Evolutionary conservation across 176 grass and related monocot species (phyloP), one percentile per base, ranked within the genome.

Genomic region (Carex parvula): DNA sequence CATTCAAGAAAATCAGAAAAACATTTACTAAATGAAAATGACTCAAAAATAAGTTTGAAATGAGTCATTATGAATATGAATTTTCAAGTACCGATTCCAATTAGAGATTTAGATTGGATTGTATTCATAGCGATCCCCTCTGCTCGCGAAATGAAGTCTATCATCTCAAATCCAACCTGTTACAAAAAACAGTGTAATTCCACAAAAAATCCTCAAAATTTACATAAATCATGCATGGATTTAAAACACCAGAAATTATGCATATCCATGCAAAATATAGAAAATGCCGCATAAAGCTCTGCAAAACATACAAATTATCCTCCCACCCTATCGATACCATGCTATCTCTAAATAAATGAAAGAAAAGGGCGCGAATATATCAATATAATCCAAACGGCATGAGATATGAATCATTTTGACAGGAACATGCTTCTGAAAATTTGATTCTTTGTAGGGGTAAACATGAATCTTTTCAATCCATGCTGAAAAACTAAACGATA

Each of bases 91-190:
- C 91, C 97, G 69, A 99, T 84, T 89, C 93, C 97, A 66, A 99
- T 85, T 64, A 99, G 81, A 5, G 91, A 89, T 79, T 95, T 95
- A 35, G 89, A 94, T 86, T 99, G 93, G 85, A 99, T 89, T 9
- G 86, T 92, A 81, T 99, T 99, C 88, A 96, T 91, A 18, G 17
- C 1, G 86, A 94, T 92, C 3, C 91, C 91, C 79, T 94, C 87
- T 2, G 85, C 85, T 76, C 65, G 80, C 75, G 91, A 89, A 70
- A 99, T 99, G 60, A 78, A 85, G 84, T 96, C 93, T 63, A 94
- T 88, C 97, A 94, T 96, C 84, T 99, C 96, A 78, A 95, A 99
- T 58, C 91, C 96, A 44, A 99, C 88, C 97, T 96, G 81, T 63
- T 73, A 39, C 48, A 60, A 80, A 80, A 22, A 18, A 78, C 30